A percentile compares a stretch with the other conserved stretches of the same genome.
Conservation (phyloP, 495 filamentous ascomycete genomes). For the Friedmanniomyces simplex region DNA sequence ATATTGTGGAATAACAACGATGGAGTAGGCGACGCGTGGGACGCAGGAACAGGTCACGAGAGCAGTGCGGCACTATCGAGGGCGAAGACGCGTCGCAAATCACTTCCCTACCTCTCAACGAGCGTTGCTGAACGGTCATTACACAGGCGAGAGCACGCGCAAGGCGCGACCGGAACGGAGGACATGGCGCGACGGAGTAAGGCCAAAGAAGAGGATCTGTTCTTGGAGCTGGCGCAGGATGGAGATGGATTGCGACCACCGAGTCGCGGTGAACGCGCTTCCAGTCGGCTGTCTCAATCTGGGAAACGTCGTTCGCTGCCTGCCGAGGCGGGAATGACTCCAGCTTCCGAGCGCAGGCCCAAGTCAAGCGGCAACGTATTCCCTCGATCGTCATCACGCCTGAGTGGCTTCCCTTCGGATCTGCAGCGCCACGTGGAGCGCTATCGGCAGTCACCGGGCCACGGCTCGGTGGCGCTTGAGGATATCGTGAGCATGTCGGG, state of each 20-base stretch:
- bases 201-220: slow-evolving; percentile 11
- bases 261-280: not conserved
- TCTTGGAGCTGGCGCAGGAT: slow-evolving; percentile 18
- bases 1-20: not conserved
- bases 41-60: not conserved
- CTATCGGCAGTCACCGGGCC: not conserved
- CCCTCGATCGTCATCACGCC: slow-evolving; percentile 2
- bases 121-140: not conserved
- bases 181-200: slow-evolving; percentile 1
- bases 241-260: slow-evolving; percentile 3
- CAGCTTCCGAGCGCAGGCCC: slow-evolving; percentile 10
- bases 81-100: not conserved
- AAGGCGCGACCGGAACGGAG: not conserved
- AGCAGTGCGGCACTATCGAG: not conserved
- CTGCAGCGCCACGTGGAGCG: slow-evolving; percentile 4
- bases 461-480: not conserved
- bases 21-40: not conserved
- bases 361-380: slow-evolving; percentile 12
- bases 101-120: not conserved
- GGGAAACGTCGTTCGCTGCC: slow-evolving; percentile 17
- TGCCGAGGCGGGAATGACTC: not conserved
- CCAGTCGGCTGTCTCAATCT: slow-evolving; percentile 3
- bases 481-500: slow-evolving; percentile 9
- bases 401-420: slow-evolving; percentile 1
- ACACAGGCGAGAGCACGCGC: not conserved